Base-by-base conservation (phyloP, 768 basidiomycete species). In the Cystofilobasidium macerans region DNA sequence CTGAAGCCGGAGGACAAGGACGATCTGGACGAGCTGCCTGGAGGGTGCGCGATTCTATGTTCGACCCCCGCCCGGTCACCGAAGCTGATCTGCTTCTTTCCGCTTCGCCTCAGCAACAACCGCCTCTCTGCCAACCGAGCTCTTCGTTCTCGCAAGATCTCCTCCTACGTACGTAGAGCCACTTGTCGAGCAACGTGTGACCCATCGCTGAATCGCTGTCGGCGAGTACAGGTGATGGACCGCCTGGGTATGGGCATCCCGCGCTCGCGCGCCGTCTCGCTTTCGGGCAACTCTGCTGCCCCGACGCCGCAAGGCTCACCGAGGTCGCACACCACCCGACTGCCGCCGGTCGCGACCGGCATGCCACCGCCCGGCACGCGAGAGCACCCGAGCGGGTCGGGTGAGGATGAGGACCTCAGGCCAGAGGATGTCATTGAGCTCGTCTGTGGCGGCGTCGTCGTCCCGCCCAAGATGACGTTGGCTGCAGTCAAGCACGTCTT, bases 61-160 rank as follows among this genome's bases (percentile, higher is more conserved):
- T 3, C 12, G 33, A 26, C 30, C 20, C 36, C n/a, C 18, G 59
- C 20, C 28, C 38, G 1, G 24, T 3, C 8, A 24, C 9, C 13
- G n/a, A 16, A 2, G 51, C 51, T 54, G 51, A 54, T 22, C 45
- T 13, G 7, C 28, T 11, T 6, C 6, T n/a, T 30, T 13, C 51
- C 45, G 47, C 22, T n/a, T 18, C 30, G 22, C 4, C n/a, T 22
- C 42, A 62, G 65, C 32, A 61, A 92, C 71, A 85, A 87, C 0
- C 89, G 92, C 70, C 78, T 99, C 24, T 94, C 90, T 0, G 92
- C 94, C 0, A 90, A 84, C 72, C 83, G 88, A 30, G 86, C 86
- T 71, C 79, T 98, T 54, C 82, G 95, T 38, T 83, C 94, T 22
- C 82, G 86, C 53, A 99, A 97, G 76, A 82, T 97, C 24, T 80